Percentiles rank a stretch among this genome's conserved stretches.
phyloP scores from a whole-genome alignment of 2,329 filamentous ascomycete genomes.

The Pochonia chlamydosporia region DNA sequence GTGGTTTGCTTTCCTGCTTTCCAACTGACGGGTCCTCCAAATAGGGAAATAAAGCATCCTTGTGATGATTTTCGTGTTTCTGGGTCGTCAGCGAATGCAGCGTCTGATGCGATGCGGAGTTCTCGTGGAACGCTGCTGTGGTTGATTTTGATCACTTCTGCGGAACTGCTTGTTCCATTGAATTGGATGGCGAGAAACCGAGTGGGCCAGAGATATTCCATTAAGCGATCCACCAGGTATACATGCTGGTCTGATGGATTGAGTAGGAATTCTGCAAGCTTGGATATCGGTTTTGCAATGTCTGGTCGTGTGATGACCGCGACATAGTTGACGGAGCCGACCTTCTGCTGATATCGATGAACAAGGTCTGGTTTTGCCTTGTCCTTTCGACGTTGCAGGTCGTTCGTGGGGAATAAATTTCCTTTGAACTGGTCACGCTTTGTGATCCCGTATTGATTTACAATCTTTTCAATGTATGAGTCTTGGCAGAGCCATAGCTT shows the following conservation, averaged over 20 bases:
- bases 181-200: background rate
- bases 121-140: background rate
- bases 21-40: background rate
- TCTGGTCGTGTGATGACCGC: background rate
- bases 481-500: background rate
- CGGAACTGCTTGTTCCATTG: too few relatives aligned
- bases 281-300: background rate
- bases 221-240: background rate
- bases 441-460: background rate
- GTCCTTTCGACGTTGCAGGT: background rate
- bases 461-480: background rate
- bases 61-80: background rate
- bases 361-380: background rate
- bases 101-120: background rate
- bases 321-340: background rate
- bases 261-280: background rate
- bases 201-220: background rate
- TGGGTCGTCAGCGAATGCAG: background rate
- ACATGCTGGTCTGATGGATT: background rate
- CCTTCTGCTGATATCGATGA: background rate
- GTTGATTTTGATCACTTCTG: too few relatives aligned
- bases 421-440: background rate
- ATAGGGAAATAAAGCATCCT: background rate
- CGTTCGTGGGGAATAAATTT: background rate
- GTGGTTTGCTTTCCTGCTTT: background rate